phyloP scores from a whole-genome alignment of 129 eudicot species.

The Flaveria brownii region DNA sequence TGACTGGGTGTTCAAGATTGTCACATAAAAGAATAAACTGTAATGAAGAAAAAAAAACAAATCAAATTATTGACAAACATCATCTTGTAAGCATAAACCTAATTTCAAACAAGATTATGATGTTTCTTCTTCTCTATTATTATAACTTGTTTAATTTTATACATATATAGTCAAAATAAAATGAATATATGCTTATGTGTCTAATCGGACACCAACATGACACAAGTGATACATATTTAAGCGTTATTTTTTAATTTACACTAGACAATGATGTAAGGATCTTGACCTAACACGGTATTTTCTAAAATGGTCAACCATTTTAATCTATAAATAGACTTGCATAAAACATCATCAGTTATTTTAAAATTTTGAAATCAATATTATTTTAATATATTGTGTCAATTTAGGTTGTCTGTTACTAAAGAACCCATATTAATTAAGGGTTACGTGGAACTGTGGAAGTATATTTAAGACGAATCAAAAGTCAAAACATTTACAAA shows the following conservation, averaged over 20 bases:
- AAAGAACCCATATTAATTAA: constrained; percentile 10
- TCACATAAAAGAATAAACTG: too few relatives aligned
- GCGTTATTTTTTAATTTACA: constrained; percentile 4
- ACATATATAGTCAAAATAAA: not conserved
- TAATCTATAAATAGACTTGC: constrained; percentile 1
- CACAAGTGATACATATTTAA: constrained; percentile 14
- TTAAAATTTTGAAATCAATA: not conserved
- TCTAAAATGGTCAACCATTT: constrained; percentile 30
- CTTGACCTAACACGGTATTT: constrained; percentile 27
- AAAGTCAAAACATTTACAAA: not conserved
- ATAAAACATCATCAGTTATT: constrained; percentile 16
- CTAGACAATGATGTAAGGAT: constrained; percentile 30
- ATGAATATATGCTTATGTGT: constrained; percentile 24
- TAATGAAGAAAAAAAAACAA: too few relatives aligned
- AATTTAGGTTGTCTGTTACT: not conserved
- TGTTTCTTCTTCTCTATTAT: not conserved
- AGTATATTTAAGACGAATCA: not conserved
- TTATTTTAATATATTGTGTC: not conserved
- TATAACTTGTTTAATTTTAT: not conserved
- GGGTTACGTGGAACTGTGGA: constrained; percentile 22
- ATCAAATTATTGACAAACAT: constrained; percentile 11
- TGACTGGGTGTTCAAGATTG: too few relatives aligned
- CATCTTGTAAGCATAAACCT: constrained; percentile 16
- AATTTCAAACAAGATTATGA: constrained; percentile 22
- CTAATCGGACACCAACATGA: constrained; percentile 37